Base-by-base conservation (phyloP, 768 basidiomycete species). In the Boletus pseudopeckii region DNA sequence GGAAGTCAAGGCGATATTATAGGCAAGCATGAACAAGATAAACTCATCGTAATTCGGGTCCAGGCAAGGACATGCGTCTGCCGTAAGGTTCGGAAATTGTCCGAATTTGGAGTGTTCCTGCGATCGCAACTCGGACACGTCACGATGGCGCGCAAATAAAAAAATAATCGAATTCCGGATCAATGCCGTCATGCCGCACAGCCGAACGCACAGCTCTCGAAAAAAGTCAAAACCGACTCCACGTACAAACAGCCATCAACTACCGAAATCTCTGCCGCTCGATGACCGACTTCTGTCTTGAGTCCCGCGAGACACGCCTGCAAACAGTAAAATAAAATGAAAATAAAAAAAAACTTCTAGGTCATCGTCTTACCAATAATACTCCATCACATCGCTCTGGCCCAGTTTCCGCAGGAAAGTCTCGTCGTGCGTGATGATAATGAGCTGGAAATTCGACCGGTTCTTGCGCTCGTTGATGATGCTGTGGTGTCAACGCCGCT, bases 401-500 rank as follows among this genome's bases (percentile, higher is more conserved):
- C 95, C 94, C 26, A 98, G 80, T 64, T 92, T 92, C 33, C 84
- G 80, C 45, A 99, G 77, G 77, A 99, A 98, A 55, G 84, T 89
- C 71, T 98, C 96, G 73, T 98, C 94, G 70, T 98, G 96, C 4
- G 97, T 99, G 71, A 95, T 96, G 65, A 96, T 86, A 62, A 98
- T 87, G 34, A 98, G 80, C 72, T 99, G 97, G 80, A 98, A 97
- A 68, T 96, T 97, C 5, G 87, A 80, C 63, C 92, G 88, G 42
- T 79, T 80, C 71, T 89, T 88, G 55, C 95, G 85, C 64, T 98
- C 94, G 53, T 94, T 86, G 74, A 98, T 96, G 67, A 98, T 94
- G 60, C 92, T 96, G 59, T n/a, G 28, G 2, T 1, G 1, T 11
- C 8, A 6, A 37, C 11, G 17, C 26, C 48, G 14, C 59, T 39